Conservation (phyloP, 2,329 filamentous ascomycete genomes). For the Diaporthe longicolla region DNA sequence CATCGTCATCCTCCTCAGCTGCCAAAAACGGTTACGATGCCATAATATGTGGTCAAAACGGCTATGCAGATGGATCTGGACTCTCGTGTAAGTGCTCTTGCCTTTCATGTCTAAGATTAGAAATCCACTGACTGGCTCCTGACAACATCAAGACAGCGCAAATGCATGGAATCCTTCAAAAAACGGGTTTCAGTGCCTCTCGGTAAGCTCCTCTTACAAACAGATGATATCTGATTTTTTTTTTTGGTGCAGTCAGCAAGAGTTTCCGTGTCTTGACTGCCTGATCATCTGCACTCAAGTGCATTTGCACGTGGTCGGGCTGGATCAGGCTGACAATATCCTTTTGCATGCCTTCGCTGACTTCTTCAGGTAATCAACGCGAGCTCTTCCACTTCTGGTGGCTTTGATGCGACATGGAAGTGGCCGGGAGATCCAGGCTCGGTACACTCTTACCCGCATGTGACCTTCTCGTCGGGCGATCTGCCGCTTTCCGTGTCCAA, state of each 20-base stretch:
- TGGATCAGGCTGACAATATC: neutral
- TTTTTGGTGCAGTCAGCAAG: neutral
- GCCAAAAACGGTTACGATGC: constrained; percentile 47
- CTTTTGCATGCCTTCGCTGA: neutral
- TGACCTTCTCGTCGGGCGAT: constrained; percentile 48
- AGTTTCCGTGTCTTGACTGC: constrained; percentile 14
- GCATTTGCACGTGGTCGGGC: constrained; percentile 4
- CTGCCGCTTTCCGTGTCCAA: constrained; percentile 49
- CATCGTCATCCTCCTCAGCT: neutral
- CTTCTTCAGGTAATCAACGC: constrained; percentile 38
- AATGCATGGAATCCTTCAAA: constrained; percentile 52
- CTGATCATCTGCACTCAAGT: neutral
- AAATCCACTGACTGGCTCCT: neutral
- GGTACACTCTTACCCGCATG: constrained; percentile 53
- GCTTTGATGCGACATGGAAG: constrained; percentile 52
- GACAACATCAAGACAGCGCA: constrained; percentile 46
- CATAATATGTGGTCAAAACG: constrained; percentile 48
- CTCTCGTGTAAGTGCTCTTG: constrained; percentile 32
- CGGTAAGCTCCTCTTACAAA: constrained; percentile 45
- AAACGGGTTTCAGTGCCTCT: constrained; percentile 50
- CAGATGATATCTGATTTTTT: neutral
- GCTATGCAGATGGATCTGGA: constrained; percentile 43
- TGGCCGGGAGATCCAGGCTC: constrained; percentile 48
- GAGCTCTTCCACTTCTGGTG: constrained; percentile 32
- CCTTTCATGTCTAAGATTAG: neutral